These are phyloP conservation scores for Sclerotinia trifoliorum DNA, from an alignment of 2,329 filamentous ascomycete genomes.

Conservation along the genomic window DNA sequence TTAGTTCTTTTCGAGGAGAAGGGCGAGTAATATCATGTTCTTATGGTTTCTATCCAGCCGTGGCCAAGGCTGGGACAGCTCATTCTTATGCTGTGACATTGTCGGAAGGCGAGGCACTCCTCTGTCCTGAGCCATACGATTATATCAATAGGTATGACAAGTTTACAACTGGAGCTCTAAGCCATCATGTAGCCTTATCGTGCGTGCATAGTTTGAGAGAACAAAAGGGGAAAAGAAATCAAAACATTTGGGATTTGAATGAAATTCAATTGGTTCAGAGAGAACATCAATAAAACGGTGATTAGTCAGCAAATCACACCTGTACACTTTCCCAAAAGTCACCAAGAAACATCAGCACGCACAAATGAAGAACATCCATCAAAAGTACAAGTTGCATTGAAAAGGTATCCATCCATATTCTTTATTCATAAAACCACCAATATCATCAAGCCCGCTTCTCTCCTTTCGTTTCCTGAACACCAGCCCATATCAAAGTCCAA, in stretches of 20 bases:
- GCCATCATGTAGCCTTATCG: not conserved
- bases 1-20: too few species aligned
- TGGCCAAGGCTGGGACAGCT: too few species aligned
- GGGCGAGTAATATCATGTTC: too few species aligned
- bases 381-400: not conserved
- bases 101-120: too few species aligned
- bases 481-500: not conserved
- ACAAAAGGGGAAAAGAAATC: too few species aligned
- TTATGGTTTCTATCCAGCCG: too few species aligned
- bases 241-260: too few species aligned
- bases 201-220: not conserved
- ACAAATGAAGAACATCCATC: not conserved
- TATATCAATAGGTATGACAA: not conserved
- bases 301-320: not conserved
- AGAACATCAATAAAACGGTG: too few species aligned
- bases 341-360: not conserved
- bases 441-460: not conserved
- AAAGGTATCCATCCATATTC: constrained; percentile 13
- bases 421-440: constrained; percentile 4
- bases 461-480: not conserved
- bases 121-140: not conserved
- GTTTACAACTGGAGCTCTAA: not conserved
- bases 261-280: too few species aligned
- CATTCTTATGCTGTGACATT: too few species aligned
- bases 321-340: not conserved